A percentile compares a stretch with the other conserved stretches of the same genome.
These are phyloP conservation scores for Mycena metata DNA, from an alignment of 768 basidiomycete genomes.

Conservation along the genomic window DNA sequence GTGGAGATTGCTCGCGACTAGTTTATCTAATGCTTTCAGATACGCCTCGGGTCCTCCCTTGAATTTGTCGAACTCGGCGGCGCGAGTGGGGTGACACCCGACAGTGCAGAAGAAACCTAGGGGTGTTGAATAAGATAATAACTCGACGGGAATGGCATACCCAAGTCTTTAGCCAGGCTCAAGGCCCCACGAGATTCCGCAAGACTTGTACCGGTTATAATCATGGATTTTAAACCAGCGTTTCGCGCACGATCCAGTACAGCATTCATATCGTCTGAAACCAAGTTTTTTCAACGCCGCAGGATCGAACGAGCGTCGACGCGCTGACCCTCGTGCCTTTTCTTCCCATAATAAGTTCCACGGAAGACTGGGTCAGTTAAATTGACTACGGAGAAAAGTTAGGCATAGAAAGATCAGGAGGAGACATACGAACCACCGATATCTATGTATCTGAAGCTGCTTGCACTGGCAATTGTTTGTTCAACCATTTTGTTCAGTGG, in stretches of 20 bases:
- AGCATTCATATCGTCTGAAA: constrained; percentile 71
- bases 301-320: not conserved
- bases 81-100: constrained; percentile 86
- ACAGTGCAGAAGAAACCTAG: constrained; percentile 78
- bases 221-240: constrained; percentile 77
- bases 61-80: constrained; percentile 73
- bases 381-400: constrained; percentile 53
- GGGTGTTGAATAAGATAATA: not conserved
- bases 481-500: not conserved
- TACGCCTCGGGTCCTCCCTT: constrained; percentile 72
- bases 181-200: constrained; percentile 73
- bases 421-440: constrained; percentile 17
- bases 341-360: constrained; percentile 62
- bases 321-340: constrained; percentile 61
- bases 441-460: constrained; percentile 26
- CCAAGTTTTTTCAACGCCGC: not conserved
- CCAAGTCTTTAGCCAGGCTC: constrained; percentile 68
- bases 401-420: not conserved
- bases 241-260: constrained; percentile 68
- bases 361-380: constrained; percentile 71
- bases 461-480: not conserved
- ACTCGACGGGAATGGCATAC: constrained; percentile 46
- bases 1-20: constrained; percentile 63
- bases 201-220: constrained; percentile 83
- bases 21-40: constrained; percentile 65